Percentiles rank a stretch among this genome's conserved stretches.
phyloP scores from a whole-genome alignment of 208 protist species.

The Naegleria lovaniensis region DNA sequence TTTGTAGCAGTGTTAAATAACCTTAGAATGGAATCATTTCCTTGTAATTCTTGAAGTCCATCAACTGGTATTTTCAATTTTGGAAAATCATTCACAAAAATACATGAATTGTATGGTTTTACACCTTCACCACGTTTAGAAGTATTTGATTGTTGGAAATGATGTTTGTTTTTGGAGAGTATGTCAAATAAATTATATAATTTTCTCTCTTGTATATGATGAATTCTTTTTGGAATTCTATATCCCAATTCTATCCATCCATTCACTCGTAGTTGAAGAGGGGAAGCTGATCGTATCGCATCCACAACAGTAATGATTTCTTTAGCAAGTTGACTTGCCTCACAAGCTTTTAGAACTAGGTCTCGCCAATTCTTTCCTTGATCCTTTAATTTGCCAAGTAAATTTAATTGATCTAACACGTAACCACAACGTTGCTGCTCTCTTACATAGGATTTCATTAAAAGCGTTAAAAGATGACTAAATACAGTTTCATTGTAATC shows the following conservation, averaged over 20 bases:
- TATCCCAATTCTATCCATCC: constrained; percentile 17
- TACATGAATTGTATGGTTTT: constrained; percentile 1
- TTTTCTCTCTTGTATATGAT: background rate
- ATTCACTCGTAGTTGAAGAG: constrained; percentile 12
- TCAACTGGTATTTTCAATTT: background rate
- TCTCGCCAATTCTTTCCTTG: background rate
- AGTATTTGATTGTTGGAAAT: background rate
- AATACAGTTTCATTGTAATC: background rate
- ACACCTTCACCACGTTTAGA: background rate
- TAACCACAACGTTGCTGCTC: constrained; percentile 15
- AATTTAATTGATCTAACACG: background rate
- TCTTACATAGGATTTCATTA: background rate
- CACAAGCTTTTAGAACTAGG: no score
- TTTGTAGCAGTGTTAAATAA: background rate
- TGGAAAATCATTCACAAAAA: background rate
- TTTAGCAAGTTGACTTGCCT: background rate
- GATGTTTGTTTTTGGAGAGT: background rate
- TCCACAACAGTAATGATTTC: background rate
- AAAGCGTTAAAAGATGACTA: background rate
- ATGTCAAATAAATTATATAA: no score
- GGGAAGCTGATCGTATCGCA: background rate
- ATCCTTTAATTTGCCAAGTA: background rate
- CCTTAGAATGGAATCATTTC: background rate
- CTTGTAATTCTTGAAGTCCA: background rate
- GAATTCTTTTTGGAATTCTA: background rate